These are phyloP conservation scores for Candida sakaeoensis DNA, from an alignment of 805 yeast genomes.

Conservation along the genomic window DNA sequence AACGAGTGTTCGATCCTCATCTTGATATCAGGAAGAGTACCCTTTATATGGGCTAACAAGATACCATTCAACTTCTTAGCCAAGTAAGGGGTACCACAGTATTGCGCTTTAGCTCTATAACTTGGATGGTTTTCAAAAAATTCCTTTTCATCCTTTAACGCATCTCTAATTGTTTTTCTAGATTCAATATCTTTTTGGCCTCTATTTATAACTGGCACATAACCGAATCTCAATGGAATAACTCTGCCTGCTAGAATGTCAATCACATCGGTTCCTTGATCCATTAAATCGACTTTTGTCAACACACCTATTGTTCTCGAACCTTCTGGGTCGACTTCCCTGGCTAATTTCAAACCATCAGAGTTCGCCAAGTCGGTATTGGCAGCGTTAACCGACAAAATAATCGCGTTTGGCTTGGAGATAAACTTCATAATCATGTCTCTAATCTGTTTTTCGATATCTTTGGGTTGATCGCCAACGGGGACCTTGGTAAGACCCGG, in stretches of 20 bases:
- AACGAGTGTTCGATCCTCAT: conserved; percentile 81
- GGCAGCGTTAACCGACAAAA: conserved; percentile 92
- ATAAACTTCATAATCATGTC: conserved; percentile 91
- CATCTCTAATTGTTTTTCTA: conserved; percentile 83
- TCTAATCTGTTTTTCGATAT: conserved; percentile 90
- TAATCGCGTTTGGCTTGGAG: conserved; percentile 92
- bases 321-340: conserved; percentile 98
- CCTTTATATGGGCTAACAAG: conserved; percentile 76
- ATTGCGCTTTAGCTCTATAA: conserved; percentile 88
- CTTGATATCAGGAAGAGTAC: conserved; percentile 79
- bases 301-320: conserved; percentile 93
- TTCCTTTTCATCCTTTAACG: conserved; percentile 72
- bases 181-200: conserved; percentile 94
- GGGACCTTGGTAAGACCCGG: conserved; percentile 99
- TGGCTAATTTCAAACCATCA: conserved; percentile 91
- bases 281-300: conserved; percentile 96
- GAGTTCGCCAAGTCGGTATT: conserved; percentile 96
- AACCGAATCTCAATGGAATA: conserved; percentile 91
- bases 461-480: conserved; percentile 98
- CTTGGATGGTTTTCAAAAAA: conserved; percentile 89
- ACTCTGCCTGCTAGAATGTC: conserved; percentile 95
- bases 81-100: conserved; percentile 97
- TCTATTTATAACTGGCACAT: conserved; percentile 94
- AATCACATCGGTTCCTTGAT: conserved; percentile 93
- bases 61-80: conserved; percentile 89